These are phyloP conservation scores for Suhomyces guaymorum DNA, from an alignment of 1,139 yeast species.

Conservation along the genomic window DNA sequence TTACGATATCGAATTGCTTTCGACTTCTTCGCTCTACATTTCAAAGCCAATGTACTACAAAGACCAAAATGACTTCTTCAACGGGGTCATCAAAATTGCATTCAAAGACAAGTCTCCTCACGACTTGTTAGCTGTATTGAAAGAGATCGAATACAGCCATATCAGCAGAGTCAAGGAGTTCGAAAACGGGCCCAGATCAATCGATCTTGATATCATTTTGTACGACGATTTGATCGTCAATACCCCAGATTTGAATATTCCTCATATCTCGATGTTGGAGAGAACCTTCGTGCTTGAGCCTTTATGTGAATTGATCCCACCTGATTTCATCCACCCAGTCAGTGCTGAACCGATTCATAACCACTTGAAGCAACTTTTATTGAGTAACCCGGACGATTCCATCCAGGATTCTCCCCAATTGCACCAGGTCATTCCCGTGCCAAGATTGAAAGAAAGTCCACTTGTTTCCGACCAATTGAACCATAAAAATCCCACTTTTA, in stretches of 20 bases:
- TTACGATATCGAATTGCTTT: constrained; percentile 48
- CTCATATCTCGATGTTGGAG: constrained; percentile 86
- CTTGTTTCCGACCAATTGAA: constrained; percentile 42
- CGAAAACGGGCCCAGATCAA: constrained; percentile 88
- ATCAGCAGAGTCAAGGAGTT: constrained; percentile 72
- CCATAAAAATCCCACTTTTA: constrained; percentile 41
- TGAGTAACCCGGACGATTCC: constrained; percentile 31
- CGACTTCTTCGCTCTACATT: constrained; percentile 77
- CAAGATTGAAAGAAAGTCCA: constrained; percentile 25
- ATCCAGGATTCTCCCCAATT: constrained; percentile 51
- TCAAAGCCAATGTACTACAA: constrained; percentile 90
- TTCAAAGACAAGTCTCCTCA: constrained; percentile 58
- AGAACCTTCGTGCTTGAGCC: constrained; percentile 91
- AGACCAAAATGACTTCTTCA: constrained; percentile 80
- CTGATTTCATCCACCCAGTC: constrained; percentile 70
- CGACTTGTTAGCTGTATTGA: constrained; percentile 59
- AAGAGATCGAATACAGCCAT: constrained; percentile 73
- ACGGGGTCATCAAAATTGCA: constrained; percentile 72
- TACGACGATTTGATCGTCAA: constrained; percentile 63
- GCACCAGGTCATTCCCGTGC: constrained; percentile 47
- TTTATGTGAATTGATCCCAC: constrained; percentile 72
- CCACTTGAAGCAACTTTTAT: constrained; percentile 62
- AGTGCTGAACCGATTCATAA: constrained; percentile 77
- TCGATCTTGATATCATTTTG: constrained; percentile 83
- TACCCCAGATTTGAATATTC: constrained; percentile 63